Evolutionary conservation across 1,284 basidiomycete species (phyloP).

Genomic region (Cronartium quercuum): DNA sequence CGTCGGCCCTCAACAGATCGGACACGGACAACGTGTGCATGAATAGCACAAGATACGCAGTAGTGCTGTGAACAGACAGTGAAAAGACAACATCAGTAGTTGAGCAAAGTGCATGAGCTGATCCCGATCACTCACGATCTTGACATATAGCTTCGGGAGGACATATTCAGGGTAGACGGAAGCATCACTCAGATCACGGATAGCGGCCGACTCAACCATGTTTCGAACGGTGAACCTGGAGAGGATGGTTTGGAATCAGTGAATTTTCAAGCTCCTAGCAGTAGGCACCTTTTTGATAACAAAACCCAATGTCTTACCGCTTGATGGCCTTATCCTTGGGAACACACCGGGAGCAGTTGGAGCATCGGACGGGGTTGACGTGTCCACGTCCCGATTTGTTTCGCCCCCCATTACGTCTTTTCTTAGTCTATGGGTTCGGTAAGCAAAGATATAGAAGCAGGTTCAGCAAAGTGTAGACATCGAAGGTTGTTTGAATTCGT

Average conservation of each 20-base stretch:
- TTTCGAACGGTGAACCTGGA: slow-evolving; percentile 93
- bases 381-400: slow-evolving; percentile 77
- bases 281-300: background rate
- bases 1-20: slow-evolving; percentile 80
- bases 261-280: background rate
- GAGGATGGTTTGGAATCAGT: background rate
- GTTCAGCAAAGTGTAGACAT: background rate
- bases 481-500: background rate
- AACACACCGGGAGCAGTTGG: slow-evolving; percentile 86
- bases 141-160: slow-evolving; percentile 97
- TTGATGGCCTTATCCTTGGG: slow-evolving; percentile 97
- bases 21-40: slow-evolving; percentile 94
- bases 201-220: slow-evolving; percentile 98
- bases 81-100: background rate
- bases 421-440: slow-evolving; percentile 65
- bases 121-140: slow-evolving; percentile 60
- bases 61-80: slow-evolving; percentile 54
- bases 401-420: slow-evolving; percentile 83
- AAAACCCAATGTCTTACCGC: slow-evolving; percentile 47
- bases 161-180: slow-evolving; percentile 92
- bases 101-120: background rate
- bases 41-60: slow-evolving; percentile 98
- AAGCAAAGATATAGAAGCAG: background rate
- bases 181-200: slow-evolving; percentile 94
- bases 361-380: slow-evolving; percentile 88